A percentile compares a stretch with the other conserved stretches of the same genome.
phyloP scores from a whole-genome alignment of 1,284 basidiomycete species.

The Microbotryum violaceum region DNA sequence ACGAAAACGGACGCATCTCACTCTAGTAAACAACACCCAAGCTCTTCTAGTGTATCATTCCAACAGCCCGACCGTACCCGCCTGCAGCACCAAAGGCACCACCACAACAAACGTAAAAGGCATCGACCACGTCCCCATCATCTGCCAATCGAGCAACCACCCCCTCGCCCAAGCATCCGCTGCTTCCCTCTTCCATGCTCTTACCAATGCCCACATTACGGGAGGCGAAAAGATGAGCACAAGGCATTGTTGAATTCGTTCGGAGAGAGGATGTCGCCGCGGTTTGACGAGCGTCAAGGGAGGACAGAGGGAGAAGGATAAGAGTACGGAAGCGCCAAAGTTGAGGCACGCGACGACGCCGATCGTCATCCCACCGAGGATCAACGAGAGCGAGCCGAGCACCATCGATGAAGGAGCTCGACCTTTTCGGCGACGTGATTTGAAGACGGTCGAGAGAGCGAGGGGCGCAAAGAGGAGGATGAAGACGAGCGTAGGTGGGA shows the following conservation, averaged over 20 bases:
- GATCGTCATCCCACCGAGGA: constrained; percentile 70
- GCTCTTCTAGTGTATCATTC: too few relatives aligned
- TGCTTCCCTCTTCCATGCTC: constrained; percentile 1
- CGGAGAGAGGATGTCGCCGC: constrained; percentile 22
- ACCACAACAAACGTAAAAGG: constrained; percentile 36
- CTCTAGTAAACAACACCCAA: too few relatives aligned
- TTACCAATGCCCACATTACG: constrained; percentile 12
- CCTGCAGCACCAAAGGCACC: constrained; percentile 36
- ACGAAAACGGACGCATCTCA: too few relatives aligned
- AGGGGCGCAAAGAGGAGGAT: constrained; percentile 34
- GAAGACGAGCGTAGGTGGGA: constrained; percentile 12
- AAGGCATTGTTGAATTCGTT: constrained; percentile 6
- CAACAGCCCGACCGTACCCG: constrained; percentile 3
- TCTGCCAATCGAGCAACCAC: constrained; percentile 37
- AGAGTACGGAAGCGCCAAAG: constrained; percentile 22
- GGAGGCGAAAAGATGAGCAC: constrained; percentile 3
- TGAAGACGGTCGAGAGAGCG: constrained; percentile 14
- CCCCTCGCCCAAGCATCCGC: constrained; percentile 20
- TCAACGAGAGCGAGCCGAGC: constrained; percentile 54
- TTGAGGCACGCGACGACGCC: constrained; percentile 79
- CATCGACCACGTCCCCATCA: constrained; percentile 40
- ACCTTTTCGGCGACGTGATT: neutral
- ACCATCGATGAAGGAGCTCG: constrained; percentile 38
- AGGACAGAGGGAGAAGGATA: constrained; percentile 31
- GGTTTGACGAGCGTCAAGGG: neutral